Evolutionary conservation across 2,329 filamentous ascomycete genomes (phyloP), one percentile per base, ranked within the genome.

Genomic region (Fusarium mundagurra): DNA sequence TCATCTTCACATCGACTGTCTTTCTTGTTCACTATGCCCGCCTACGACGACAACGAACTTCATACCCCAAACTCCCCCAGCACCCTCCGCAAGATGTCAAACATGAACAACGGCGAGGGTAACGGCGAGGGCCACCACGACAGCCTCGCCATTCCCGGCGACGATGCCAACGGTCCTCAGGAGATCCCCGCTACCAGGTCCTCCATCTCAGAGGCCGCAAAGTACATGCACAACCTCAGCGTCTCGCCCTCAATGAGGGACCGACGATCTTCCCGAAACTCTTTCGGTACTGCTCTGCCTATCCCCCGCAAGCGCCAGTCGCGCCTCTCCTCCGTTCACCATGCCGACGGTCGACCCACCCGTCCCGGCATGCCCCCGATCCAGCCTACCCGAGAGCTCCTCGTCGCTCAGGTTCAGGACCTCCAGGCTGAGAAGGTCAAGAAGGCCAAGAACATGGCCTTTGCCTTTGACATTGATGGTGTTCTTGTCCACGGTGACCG

Each of bases 391-490:
- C 89, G 92, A 38, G 91, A 93, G 57, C 90, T 94, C 69, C 85
- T 94, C 70, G 91, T 90, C 43, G 89, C 91, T 7, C 92, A 93
- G 82, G 86, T 93, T 27, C 92, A 94, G 83, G 89, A 91, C 72
- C 85, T 94, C 73, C 86, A 88, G 76, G 83, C 87, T 64, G 88
- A 91, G 76, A 93, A 92, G 84, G 92, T 93, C 22, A 84, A 84
- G 36, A 88, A 88, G 66, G 92, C 92, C 67, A 94, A 94, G 87
- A 91, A 94, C 85, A 94, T 94, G 92, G 77, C 77, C 12, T 95
- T 95, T 74, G 93, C 92, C 78, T 95, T 95, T 74, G 93, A 95
- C 77, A 96, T 98, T 80, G 95, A 98, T 80, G 95, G 95, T 73
- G 95, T 98, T 20, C 91, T 98, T 20, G 87, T 98, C 44, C 94